Evolutionary conservation across 2,329 filamentous ascomycete species (phyloP).

Genomic region (Exophiala spinifera): DNA sequence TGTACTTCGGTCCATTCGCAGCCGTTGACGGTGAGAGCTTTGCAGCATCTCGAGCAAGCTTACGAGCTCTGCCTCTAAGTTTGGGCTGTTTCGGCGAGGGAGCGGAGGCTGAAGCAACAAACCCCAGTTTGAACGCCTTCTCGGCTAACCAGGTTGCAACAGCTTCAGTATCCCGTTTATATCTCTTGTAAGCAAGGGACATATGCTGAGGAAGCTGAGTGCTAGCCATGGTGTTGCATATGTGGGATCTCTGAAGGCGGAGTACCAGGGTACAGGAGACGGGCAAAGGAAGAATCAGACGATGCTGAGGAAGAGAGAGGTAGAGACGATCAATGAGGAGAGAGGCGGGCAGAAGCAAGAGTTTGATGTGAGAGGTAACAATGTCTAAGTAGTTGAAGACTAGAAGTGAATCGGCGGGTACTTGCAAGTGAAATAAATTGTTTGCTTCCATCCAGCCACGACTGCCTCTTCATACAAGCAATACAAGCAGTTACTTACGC

Average conservation of each 20-base stretch:
- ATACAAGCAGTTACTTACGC: neutral
- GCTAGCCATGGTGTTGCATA: neutral
- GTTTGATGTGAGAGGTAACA: neutral
- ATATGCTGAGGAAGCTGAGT: conserved; percentile 1
- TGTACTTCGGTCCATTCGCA: neutral
- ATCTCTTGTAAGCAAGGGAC: conserved; percentile 4
- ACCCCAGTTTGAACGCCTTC: neutral
- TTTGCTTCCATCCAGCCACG: neutral
- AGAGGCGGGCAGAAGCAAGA: neutral
- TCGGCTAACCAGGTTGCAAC: conserved; percentile 4
- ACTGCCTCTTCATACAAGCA: neutral
- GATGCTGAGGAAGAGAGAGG: too few relatives aligned
- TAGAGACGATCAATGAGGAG: too few relatives aligned
- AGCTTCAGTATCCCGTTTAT: conserved; percentile 7
- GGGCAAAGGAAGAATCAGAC: neutral
- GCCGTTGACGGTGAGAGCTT: neutral
- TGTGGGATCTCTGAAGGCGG: neutral
- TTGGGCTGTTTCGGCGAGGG: neutral
- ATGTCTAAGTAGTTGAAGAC: neutral
- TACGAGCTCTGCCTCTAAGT: neutral
- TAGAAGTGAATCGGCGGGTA: neutral
- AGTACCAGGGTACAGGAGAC: neutral
- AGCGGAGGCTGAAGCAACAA: neutral
- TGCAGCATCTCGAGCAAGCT: neutral
- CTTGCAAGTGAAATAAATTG: neutral